Conservation (phyloP, 2,329 filamentous ascomycete genomes). For the Colletotrichum chlorophyti region DNA sequence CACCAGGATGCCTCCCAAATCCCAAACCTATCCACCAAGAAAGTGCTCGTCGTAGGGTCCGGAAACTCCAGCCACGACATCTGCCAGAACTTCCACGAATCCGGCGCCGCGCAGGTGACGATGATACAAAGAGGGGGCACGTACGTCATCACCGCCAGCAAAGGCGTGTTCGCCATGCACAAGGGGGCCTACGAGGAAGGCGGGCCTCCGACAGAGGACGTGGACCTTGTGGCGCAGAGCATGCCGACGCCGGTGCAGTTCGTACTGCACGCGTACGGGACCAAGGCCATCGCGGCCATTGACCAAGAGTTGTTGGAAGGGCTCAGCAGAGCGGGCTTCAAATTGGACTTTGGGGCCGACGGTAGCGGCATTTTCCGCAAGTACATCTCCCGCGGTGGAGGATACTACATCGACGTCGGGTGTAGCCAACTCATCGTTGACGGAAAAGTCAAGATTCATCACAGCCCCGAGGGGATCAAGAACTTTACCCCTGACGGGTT, state of each 20-base stretch:
- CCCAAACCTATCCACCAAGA: slow-evolving; percentile 56
- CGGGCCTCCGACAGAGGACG: slow-evolving; percentile 68
- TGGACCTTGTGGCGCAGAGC: slow-evolving; percentile 66
- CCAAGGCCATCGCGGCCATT: slow-evolving; percentile 44
- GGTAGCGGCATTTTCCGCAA: slow-evolving; percentile 65
- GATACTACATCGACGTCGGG: slow-evolving; percentile 76
- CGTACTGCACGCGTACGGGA: slow-evolving; percentile 62
- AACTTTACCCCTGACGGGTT: slow-evolving; percentile 54
- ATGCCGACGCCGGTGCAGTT: slow-evolving; percentile 58
- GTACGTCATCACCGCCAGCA: slow-evolving; percentile 64
- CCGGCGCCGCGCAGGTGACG: slow-evolving; percentile 67
- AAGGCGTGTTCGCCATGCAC: slow-evolving; percentile 59
- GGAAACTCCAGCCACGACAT: slow-evolving; percentile 76
- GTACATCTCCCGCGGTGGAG: slow-evolving; percentile 70
- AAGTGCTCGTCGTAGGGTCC: slow-evolving; percentile 70
- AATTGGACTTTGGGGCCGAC: slow-evolving; percentile 63
- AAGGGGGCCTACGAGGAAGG: slow-evolving; percentile 57
- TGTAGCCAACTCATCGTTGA: slow-evolving; percentile 66
- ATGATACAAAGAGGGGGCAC: slow-evolving; percentile 74
- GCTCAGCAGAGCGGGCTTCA: slow-evolving; percentile 65
- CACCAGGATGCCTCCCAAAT: slow-evolving; percentile 30
- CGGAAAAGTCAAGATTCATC: slow-evolving; percentile 69
- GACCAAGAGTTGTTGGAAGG: slow-evolving; percentile 49
- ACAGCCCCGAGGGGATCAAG: slow-evolving; percentile 58
- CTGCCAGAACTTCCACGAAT: slow-evolving; percentile 70